Conservation (phyloP, 148 eudicot species). For the Rhododendron kiyosumense region DNA sequence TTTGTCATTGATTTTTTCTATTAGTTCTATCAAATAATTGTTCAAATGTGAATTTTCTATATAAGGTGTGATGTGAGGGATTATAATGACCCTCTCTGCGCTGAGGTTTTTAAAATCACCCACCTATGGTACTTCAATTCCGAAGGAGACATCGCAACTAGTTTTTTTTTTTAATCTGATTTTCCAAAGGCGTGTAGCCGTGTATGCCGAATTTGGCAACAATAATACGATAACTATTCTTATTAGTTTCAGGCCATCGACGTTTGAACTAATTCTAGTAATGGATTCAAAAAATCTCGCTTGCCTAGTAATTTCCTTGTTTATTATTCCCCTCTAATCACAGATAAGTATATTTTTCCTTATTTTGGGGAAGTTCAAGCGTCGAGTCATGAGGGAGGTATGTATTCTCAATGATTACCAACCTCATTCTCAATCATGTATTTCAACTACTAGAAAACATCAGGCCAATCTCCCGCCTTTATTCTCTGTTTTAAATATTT, state of each 20-base stretch:
- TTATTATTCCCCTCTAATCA: constrained; percentile 3
- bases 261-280: not conserved
- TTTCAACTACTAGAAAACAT: not conserved
- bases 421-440: not conserved
- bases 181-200: not conserved
- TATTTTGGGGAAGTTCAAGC: not conserved
- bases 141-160: not conserved
- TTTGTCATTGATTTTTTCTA: not conserved
- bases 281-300: too few relatives aligned
- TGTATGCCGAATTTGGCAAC: not conserved
- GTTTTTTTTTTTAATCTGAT: not conserved
- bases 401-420: not conserved
- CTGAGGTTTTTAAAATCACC: not conserved
- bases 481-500: not conserved
- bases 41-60: not conserved
- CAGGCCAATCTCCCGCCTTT: not conserved
- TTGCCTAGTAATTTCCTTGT: not conserved
- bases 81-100: not conserved
- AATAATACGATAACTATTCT: not conserved
- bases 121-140: not conserved
- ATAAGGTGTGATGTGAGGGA: not conserved
- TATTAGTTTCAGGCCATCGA: not conserved
- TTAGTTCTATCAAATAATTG: not conserved
- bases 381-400: not conserved
- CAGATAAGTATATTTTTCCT: constrained; percentile 1